A percentile compares a stretch with the other conserved stretches of the same genome.
phyloP scores from a whole-genome alignment of 495 filamentous ascomycete genomes.

The Podospora pseudopauciseta region DNA sequence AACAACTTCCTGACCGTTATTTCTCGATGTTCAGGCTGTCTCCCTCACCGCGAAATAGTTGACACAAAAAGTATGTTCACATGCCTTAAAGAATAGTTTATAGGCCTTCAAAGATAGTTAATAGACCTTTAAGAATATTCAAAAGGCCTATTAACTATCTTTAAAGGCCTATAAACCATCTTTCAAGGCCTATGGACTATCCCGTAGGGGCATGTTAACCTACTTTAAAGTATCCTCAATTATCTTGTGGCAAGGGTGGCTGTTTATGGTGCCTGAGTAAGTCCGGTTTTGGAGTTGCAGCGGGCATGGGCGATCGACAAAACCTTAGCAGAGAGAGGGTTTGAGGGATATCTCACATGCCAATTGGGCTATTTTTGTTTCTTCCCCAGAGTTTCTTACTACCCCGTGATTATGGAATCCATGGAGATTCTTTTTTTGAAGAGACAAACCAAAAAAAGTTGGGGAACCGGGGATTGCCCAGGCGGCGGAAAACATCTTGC shows the following conservation, averaged over 20 bases:
- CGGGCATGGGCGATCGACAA: neutral
- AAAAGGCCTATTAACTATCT: too few relatives aligned
- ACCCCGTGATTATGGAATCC: neutral
- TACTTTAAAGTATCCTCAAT: too few relatives aligned
- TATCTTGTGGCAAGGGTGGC: neutral
- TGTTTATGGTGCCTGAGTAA: neutral
- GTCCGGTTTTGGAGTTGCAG: constrained; percentile 1
- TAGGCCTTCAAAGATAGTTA: too few relatives aligned
- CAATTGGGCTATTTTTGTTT: neutral
- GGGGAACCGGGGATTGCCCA: neutral
- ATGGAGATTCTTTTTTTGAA: neutral
- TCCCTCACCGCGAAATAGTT: too few relatives aligned
- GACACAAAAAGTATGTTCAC: too few relatives aligned
- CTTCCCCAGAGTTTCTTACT: neutral
- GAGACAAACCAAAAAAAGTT: neutral
- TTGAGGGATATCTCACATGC: neutral
- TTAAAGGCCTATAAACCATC: too few relatives aligned
- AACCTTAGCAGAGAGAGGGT: neutral
- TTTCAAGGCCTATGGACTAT: too few relatives aligned
- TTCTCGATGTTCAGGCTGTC: neutral
- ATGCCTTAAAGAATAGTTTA: too few relatives aligned
- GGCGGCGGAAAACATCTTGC: neutral
- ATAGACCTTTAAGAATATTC: too few relatives aligned
- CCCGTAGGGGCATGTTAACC: too few relatives aligned
- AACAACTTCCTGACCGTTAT: neutral